Evolutionary conservation across 2,329 filamentous ascomycete species (phyloP), one percentile per base, ranked within the genome.

Genomic region (Talaromyces pinophilus): DNA sequence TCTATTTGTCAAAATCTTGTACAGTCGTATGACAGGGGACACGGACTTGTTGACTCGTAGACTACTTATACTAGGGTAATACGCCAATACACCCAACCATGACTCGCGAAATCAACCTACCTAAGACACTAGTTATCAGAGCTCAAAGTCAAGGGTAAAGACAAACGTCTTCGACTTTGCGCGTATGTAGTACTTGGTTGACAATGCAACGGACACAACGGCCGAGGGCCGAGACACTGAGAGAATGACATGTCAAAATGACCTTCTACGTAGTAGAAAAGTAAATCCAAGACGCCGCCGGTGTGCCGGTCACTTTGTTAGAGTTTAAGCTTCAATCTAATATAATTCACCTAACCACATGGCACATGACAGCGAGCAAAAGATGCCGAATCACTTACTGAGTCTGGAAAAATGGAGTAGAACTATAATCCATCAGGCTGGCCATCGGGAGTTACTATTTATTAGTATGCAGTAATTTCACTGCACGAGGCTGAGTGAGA

Each of bases 1-100:
- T 35, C 10, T 3, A 57, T 40, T 57, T n/a, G 30, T 25, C 33
- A 7, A 25, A 19, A 5, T 15, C 30, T 40, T 8, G 19, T 38
- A 25, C 11, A 22, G 54, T 40, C 54, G 54, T 57, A 38, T 54
- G 54, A 38, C 30, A 22, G 4, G 10, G 33, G n/a, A 55, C 54
- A 57, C 54, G 33, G 54, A 57, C 33, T 22, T 25, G 2, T 57
- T 22, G 33, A 57, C 33, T 38, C n/a, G 1, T 22, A 13, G n/a
- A 15, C 30, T 57, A 50, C 11, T 11, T 38, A 54, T 38, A 57
- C 54, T 40, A 57, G 54, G 54, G 33, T 17, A 57, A 38, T 38
- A 57, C n/a, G 35, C 17, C 54, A 25, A 57, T 57, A 57, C 54
- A 57, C 5, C 30, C 54, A 57, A 25, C 33, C 54, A 57, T 57